Evolutionary conservation across 1,284 basidiomycete genomes (phyloP), one percentile per base, ranked within the genome.

Genomic region (Microbotryum lychnidis-dioicae): DNA sequence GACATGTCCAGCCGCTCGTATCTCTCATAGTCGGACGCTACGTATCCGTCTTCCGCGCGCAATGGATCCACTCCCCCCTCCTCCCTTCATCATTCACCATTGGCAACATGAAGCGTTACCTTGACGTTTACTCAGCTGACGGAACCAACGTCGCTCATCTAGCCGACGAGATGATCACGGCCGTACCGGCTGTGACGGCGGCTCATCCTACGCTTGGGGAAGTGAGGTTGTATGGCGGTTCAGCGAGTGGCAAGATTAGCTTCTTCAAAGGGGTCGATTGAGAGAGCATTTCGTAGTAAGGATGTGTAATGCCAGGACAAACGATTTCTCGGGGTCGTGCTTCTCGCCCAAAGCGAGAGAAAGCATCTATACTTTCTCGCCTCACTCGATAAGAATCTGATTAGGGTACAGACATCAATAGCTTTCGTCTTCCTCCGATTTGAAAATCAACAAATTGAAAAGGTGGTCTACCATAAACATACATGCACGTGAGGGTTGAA

Each of bases 41-140:
- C 75, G 71, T 78, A 9, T 77, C 77, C 18, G 78, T 79, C 56
- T 71, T 80, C 45, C 75, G 78, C 23, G 78, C 79, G 1, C 76
- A 77, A 57, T 80, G 78, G 78, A 73, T 72, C 8, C 54, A 71
- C 44, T 76, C 76, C 62, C 75, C 75, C 57, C 7, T 56, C 14
- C 42, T 47, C 16, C 64, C 73, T 54, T 77, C 77, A 0, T 76
- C 78, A 64, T 76, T 78, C 61, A 75, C 75, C 2, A 66, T 75
- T 25, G 79, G 79, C 20, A 76, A 77, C 69, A 79, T 80, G 78
- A 75, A 76, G 63, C 72, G 76, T 31, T 70, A 63, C 10, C 63
- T 80, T 21, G 75, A 77, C 53, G 74, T 80, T 1, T 70, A 75
- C 44, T 63, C 73, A 8, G 54, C 62, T 2, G 45, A 50, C 51